These are phyloP conservation scores for Penicillium parvum DNA, from an alignment of 495 filamentous ascomycete species.

Conservation along the genomic window DNA sequence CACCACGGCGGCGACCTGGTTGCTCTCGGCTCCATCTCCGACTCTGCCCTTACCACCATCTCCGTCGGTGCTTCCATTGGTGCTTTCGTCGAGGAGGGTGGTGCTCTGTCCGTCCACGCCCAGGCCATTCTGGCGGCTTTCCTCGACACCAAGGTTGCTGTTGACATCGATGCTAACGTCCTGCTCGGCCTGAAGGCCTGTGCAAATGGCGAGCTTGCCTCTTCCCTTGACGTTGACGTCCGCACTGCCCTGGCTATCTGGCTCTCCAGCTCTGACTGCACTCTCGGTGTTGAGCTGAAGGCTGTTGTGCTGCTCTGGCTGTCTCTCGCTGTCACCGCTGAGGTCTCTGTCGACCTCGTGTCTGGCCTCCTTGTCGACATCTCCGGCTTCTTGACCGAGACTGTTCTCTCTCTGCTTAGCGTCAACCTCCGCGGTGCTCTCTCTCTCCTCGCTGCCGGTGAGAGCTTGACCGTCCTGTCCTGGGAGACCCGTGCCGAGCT, in stretches of 20 bases:
- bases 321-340: conserved; percentile 29
- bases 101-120: conserved; percentile 28
- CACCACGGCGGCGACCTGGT: conserved; percentile 28
- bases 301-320: conserved; percentile 41
- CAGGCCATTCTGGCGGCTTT: conserved; percentile 34
- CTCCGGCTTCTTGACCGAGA: conserved; percentile 27
- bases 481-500: conserved; percentile 37
- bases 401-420: conserved; percentile 27
- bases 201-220: conserved; percentile 31
- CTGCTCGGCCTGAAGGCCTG: conserved; percentile 28
- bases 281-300: conserved; percentile 41
- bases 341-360: conserved; percentile 28
- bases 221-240: conserved; percentile 24
- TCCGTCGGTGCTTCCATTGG: conserved; percentile 37
- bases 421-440: conserved; percentile 35
- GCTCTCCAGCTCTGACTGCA: conserved; percentile 36
- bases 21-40: conserved; percentile 25
- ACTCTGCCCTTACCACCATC: conserved; percentile 28
- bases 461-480: conserved; percentile 33
- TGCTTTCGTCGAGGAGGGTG: conserved; percentile 28
- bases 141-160: conserved; percentile 29
- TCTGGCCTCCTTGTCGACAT: conserved; percentile 28
- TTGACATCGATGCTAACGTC: conserved; percentile 27
- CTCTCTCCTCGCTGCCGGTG: conserved; percentile 30
- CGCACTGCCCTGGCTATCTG: conserved; percentile 36